Evolutionary conservation across 176 grass and related monocot species (phyloP).

Genomic region (Luzula sylvatica): DNA sequence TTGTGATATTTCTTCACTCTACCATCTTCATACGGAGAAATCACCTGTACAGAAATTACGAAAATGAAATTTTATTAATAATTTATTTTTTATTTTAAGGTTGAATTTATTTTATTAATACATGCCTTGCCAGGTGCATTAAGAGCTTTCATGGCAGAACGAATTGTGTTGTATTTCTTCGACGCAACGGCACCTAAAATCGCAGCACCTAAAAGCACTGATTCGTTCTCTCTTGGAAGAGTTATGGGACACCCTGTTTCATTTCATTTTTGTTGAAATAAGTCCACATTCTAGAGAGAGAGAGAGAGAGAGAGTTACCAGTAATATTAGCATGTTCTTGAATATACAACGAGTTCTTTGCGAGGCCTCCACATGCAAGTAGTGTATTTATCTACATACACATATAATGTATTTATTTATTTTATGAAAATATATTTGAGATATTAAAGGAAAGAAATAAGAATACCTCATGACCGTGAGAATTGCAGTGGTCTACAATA

Average conservation of each 20-base stretch:
- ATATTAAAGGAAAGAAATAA: neutral
- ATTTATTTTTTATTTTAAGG: neutral
- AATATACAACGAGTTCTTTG: slow-evolving; percentile 79
- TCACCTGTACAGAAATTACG: slow-evolving; percentile 36
- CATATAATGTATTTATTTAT: slow-evolving; percentile 10
- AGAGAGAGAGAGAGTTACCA: slow-evolving; percentile 25
- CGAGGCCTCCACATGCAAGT: slow-evolving; percentile 79
- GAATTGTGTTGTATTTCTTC: slow-evolving; percentile 50
- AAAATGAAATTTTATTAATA: neutral
- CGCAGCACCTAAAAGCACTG: slow-evolving; percentile 87
- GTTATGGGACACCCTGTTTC: slow-evolving; percentile 60
- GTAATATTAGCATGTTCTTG: slow-evolving; percentile 91
- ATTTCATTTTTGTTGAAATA: slow-evolving; percentile 16
- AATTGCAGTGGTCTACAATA: slow-evolving; percentile 91
- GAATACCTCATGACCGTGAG: slow-evolving; percentile 74
- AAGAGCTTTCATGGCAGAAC: slow-evolving; percentile 68
- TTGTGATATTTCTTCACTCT: slow-evolving; percentile 87
- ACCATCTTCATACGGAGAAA: slow-evolving; percentile 55
- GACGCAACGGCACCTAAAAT: slow-evolving; percentile 85
- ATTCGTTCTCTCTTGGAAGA: slow-evolving; percentile 84
- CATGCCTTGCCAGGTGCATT: slow-evolving; percentile 75
- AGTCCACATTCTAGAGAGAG: neutral
- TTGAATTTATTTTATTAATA: neutral
- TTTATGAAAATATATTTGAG: neutral
- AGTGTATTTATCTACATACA: slow-evolving; percentile 68